Conservation (phyloP, 2,329 filamentous ascomycete species). For the Dothiorella sarmentorum region DNA sequence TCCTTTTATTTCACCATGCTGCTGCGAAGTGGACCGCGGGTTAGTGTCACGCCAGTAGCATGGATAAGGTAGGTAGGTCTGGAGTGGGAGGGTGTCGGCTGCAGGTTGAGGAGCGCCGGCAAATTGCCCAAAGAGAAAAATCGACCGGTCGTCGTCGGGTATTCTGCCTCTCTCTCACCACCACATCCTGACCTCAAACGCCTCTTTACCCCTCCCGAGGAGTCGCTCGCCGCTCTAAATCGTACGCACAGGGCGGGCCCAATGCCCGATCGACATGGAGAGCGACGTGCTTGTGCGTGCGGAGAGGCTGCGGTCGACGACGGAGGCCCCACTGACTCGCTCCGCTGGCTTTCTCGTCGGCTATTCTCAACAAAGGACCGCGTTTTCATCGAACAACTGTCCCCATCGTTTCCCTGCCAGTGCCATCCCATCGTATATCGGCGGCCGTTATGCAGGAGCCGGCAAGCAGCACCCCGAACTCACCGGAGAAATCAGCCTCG, state of each 20-base stretch:
- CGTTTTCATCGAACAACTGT: not conserved
- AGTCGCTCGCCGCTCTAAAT: not conserved
- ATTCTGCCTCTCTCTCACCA: too few species aligned
- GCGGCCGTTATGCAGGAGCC: too few species aligned
- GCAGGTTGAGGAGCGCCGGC: not conserved
- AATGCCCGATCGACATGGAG: not conserved
- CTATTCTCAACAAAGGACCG: too few species aligned
- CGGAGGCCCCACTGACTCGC: too few species aligned
- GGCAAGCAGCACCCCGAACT: too few species aligned
- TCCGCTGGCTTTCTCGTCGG: not conserved
- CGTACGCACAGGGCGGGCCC: not conserved
- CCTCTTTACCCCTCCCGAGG: not conserved
- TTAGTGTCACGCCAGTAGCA: too few species aligned
- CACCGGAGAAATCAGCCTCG: too few species aligned
- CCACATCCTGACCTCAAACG: not conserved
- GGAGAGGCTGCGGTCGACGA: too few species aligned
- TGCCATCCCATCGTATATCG: not conserved
- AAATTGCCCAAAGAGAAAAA: too few species aligned
- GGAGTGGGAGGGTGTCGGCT: too few species aligned
- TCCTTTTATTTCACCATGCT: not conserved
- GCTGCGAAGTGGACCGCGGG: not conserved
- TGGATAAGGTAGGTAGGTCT: too few species aligned
- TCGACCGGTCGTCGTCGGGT: too few species aligned
- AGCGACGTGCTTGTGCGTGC: not conserved
- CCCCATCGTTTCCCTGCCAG: constrained; percentile 6